Evolutionary conservation across 352 stramenopile species (phyloP).

Genomic region (Phytophthora ramorum): DNA sequence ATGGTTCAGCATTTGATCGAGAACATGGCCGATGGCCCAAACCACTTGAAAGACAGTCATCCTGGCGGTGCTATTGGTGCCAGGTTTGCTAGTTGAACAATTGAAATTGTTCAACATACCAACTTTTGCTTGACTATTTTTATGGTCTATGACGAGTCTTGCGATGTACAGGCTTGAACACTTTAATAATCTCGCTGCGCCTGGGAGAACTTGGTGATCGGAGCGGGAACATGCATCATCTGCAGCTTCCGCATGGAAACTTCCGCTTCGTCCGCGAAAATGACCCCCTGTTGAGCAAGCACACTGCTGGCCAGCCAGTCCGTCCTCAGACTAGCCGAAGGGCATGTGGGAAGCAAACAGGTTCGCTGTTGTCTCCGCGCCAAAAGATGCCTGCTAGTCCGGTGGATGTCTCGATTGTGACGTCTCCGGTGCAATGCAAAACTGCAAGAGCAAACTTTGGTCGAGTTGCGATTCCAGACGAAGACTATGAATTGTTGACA

Average conservation of each 20-base stretch:
- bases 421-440: constrained; percentile 34
- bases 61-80: constrained; percentile 75
- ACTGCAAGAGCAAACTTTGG: constrained; percentile 16
- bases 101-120: constrained; percentile 6
- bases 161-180: too few relatives aligned
- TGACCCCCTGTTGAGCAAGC: constrained; percentile 42
- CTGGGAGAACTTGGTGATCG: constrained; percentile 17
- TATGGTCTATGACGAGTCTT: not conserved
- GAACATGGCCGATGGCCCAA: constrained; percentile 31
- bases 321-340: constrained; percentile 17
- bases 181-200: not conserved
- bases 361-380: constrained; percentile 27
- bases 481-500: not conserved
- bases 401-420: constrained; percentile 4
- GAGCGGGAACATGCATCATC: constrained; percentile 26
- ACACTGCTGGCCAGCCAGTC: constrained; percentile 24
- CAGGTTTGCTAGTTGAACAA: constrained; percentile 31
- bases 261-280: constrained; percentile 34
- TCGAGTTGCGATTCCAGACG: constrained; percentile 5
- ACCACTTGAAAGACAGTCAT: constrained; percentile 63
- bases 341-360: constrained; percentile 3
- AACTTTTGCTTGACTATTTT: constrained; percentile 17
- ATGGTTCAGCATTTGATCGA: constrained; percentile 71
- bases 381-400: constrained; percentile 20
- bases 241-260: constrained; percentile 50